Base-by-base conservation (phyloP, 306 rosid species). In the Styphnolobium japonicum region DNA sequence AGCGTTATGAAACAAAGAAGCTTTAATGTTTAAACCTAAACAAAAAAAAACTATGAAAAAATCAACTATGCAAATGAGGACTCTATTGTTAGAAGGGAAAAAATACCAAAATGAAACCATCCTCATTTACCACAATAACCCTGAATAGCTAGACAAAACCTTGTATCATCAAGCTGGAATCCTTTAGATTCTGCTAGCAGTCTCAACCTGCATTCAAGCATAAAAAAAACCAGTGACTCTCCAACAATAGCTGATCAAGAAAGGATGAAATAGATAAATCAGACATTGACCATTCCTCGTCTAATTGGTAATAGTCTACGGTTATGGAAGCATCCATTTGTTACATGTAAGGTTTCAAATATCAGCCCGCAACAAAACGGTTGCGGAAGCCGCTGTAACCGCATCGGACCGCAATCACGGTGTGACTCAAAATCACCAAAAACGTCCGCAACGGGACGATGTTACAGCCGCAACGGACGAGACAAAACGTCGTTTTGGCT, bases 151-250 rank as follows among this genome's bases (percentile, higher is more conserved):
- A 97, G 97, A 85, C 86, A 92, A 67, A 95, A 80, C 42, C 98
- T 97, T 7, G 95, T 91, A 71, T 92, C 98, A 70, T 95, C 98
- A 39, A 95, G 96, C 78, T 88, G 87, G 66, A 92, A 95, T 78
- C 98, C 98, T 84, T 91, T 92, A 39, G 98, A 84, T 77, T 91
- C 98, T 43, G 98, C 98, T 64, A 85, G 77, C 80, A 91, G 78
- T 86, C 98, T 92, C 85, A 95, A 86, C 86, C 98, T 95, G 88
- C 76, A 86, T 31, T 52, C 81, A 56, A 60, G 37, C 74, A 21
- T 7, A 22, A 71, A 71, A 58, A 78, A 10, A 8, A 70, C 5
- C 5, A 62, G n/a, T 10, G 39, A 81, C 52, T 66, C 11, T 18
- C 6, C 15, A 22, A 22, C 48, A 53, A 22, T 27, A n/a, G 51